Percentiles rank a stretch among this genome's conserved stretches.
Evolutionary conservation across 2,329 filamentous ascomycete genomes (phyloP).

Genomic region (Nothopassalora personata): DNA sequence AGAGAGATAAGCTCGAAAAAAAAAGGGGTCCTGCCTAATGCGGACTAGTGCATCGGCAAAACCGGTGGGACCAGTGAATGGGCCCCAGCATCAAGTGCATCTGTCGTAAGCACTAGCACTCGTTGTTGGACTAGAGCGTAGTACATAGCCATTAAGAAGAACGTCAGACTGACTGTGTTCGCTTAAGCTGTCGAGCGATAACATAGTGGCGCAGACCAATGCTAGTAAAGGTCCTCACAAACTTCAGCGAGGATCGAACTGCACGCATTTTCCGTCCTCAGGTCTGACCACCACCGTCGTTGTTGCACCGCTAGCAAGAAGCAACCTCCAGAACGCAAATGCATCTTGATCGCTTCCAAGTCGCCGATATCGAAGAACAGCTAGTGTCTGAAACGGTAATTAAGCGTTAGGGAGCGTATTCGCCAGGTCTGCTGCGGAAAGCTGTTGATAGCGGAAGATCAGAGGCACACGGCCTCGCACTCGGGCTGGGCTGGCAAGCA

Average conservation of each 20-base stretch:
- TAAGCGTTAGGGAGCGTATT: too few species aligned
- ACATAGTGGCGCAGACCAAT: constrained; percentile 9
- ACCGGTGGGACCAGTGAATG: too few species aligned
- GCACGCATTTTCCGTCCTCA: too few species aligned
- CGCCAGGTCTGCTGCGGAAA: neutral
- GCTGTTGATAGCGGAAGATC: constrained; percentile 4
- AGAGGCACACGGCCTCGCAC: constrained; percentile 9
- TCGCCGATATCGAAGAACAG: constrained; percentile 12
- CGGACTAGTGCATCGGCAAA: too few species aligned
- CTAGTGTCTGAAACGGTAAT: constrained; percentile 4
- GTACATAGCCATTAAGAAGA: constrained; percentile 14
- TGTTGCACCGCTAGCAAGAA: constrained; percentile 5
- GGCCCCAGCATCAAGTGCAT: too few species aligned
- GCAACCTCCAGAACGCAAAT: constrained; percentile 5
- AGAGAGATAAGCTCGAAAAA: too few species aligned
- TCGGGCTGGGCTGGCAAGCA: constrained; percentile 8
- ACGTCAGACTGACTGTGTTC: constrained; percentile 13
- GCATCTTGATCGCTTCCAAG: constrained; percentile 11
- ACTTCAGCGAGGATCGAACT: constrained; percentile 63
- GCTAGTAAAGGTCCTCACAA: constrained; percentile 9
- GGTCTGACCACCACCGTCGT: constrained; percentile 13
- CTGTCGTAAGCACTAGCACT: constrained; percentile 3
- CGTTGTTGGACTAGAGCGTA: constrained; percentile 13
- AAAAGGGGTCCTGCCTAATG: too few species aligned
- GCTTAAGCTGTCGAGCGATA: constrained; percentile 6